Conservation (phyloP, 2,329 filamentous ascomycete species). For the Cladophialophora psammophila region DNA sequence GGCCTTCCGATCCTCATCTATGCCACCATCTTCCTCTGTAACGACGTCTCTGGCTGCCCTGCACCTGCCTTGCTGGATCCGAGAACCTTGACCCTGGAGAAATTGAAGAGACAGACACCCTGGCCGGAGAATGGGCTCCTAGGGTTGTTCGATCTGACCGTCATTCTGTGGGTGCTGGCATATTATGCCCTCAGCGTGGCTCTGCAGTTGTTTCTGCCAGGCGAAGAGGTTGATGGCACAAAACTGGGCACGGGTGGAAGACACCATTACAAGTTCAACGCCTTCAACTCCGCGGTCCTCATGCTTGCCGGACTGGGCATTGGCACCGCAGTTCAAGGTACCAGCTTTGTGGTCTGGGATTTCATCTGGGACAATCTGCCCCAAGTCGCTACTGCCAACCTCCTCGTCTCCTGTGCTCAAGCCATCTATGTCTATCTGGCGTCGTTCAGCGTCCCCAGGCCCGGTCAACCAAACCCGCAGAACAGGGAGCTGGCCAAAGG, state of each 20-base stretch:
- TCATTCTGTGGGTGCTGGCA: slow-evolving; percentile 72
- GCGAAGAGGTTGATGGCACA: slow-evolving; percentile 72
- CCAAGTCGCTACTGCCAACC: slow-evolving; percentile 82
- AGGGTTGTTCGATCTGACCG: slow-evolving; percentile 74
- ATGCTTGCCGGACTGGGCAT: slow-evolving; percentile 74
- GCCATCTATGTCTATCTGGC: slow-evolving; percentile 80
- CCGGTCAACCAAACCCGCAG: slow-evolving; percentile 69
- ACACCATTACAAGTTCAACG: slow-evolving; percentile 83
- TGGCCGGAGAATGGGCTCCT: slow-evolving; percentile 77
- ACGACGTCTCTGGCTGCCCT: slow-evolving; percentile 90
- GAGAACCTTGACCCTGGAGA: slow-evolving; percentile 72
- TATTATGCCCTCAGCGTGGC: slow-evolving; percentile 81
- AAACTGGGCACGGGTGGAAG: slow-evolving; percentile 73
- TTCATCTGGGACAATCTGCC: slow-evolving; percentile 92
- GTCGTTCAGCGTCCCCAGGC: slow-evolving; percentile 77
- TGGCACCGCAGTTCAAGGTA: slow-evolving; percentile 78
- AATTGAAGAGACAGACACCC: slow-evolving; percentile 79
- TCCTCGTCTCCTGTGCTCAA: slow-evolving; percentile 75
- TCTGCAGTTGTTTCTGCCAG: slow-evolving; percentile 79
- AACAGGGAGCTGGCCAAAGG: slow-evolving; percentile 81
- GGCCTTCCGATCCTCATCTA: slow-evolving; percentile 82
- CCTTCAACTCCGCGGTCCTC: slow-evolving; percentile 76
- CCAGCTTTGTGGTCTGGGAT: slow-evolving; percentile 86
- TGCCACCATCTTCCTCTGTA: slow-evolving; percentile 83
- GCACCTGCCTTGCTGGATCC: slow-evolving; percentile 80